Base-by-base conservation (phyloP, 2,329 filamentous ascomycete species). In the Polychaeton citri region DNA sequence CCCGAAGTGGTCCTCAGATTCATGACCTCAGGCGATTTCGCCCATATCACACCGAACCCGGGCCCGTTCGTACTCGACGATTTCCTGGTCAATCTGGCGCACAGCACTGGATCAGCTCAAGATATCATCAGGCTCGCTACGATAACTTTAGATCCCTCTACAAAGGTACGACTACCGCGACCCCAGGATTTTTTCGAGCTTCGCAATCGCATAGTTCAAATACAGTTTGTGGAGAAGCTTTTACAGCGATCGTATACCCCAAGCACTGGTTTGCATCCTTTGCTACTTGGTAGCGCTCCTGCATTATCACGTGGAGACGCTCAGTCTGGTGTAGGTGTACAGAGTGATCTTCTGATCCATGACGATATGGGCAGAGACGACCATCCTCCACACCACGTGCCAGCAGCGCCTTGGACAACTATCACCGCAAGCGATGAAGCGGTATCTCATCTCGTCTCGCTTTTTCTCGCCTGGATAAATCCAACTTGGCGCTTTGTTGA, bases 401-500 rank as follows among this genome's bases (percentile, higher is more conserved):
- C 33, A 9, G 40, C 38, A 4, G 16, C 8, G 16, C 35, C 40
- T 17, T 42, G 40, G 40, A 36, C 38, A 13, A 33, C 5, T 2
- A 28, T 40, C 9, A 40, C 30, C 16, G 28, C 33, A 15, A 35
- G 33, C 15, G 33, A 38, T n/a, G 20, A 37, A 8, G 38, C 41
- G 10, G 36, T 41, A 3, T 41, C 41, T 6, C 41, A 43, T 13
- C 20, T 43, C 4, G 28, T 43, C 19, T 43, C 38, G 4, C 9
- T 41, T 1, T 43, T 38, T 28, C 38, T 43, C 5, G 38, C 34
- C 12, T 41, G 38, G 38, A 35, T 41, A 33, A 43, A 43, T 20
- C 41, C 41, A 13, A 32, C 33, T 10, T 43, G 41, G 41, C 38
- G 38, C 5, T 43, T 41, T 13, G 38, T 43, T 5, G 41, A 43